Evolutionary conservation across 106 monocot genomes (phyloP).

Genomic region (Dendrobium officinale): DNA sequence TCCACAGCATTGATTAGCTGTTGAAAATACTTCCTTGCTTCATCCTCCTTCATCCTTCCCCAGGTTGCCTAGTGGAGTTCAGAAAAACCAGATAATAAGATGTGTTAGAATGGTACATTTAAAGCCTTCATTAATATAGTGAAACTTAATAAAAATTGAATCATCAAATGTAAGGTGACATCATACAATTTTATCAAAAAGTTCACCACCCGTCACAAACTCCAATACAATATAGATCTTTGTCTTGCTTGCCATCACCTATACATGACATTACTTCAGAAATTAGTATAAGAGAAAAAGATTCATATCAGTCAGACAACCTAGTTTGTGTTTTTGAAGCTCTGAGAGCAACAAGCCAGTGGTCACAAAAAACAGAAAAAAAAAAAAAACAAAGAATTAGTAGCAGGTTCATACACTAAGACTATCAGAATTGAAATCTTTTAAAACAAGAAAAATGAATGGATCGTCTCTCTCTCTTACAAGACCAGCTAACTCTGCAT

Average conservation of each 20-base stretch:
- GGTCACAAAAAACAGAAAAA: too few relatives aligned
- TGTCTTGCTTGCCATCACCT: constrained; percentile 97
- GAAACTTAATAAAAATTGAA: not conserved
- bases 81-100: not conserved
- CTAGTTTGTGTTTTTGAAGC: too few relatives aligned
- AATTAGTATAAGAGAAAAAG: not conserved
- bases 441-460: not conserved
- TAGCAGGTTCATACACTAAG: too few relatives aligned
- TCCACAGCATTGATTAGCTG: constrained; percentile 92
- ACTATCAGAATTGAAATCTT: constrained; percentile 1
- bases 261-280: not conserved
- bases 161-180: not conserved
- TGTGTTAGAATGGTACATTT: not conserved
- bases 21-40: constrained; percentile 92
- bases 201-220: constrained; percentile 78
- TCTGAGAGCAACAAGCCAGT: too few relatives aligned
- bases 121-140: not conserved
- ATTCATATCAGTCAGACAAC: too few relatives aligned
- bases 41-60: constrained; percentile 83
- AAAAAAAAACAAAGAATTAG: too few relatives aligned
- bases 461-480: too few relatives aligned
- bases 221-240: constrained; percentile 86
- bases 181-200: constrained; percentile 92
- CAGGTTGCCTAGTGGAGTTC: constrained; percentile 36
- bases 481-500: too few relatives aligned